Evolutionary conservation across 176 grass and related monocot species (phyloP), one percentile per base, ranked within the genome.

Genomic region (Eragrostis nindensis): DNA sequence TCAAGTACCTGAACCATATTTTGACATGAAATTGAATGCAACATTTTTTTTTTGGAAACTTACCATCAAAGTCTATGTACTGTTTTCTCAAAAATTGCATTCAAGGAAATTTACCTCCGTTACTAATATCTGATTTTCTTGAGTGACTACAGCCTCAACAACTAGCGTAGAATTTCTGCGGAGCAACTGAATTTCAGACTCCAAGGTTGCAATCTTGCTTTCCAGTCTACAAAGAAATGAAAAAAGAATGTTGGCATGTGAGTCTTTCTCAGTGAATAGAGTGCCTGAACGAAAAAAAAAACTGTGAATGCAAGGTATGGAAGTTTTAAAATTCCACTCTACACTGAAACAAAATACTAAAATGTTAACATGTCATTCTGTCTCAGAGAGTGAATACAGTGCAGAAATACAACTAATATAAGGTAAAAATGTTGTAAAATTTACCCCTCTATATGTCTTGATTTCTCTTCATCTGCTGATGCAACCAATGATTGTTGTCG

Each of bases 361-460:
- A 45, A 55, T 45, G 77, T 39, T 67, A 17, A 62, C 39, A 45
- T 57, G 25, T 71, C 10, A 2, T 8, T 75, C 76, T 19, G 63
- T 71, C 24, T 44, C 21, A 54, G 36, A 45, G 5, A 39, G 40
- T 71, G 14, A 43, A 26, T 52, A 30, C 14, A 46, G 40, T 45
- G 29, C 30, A 74, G 30, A 56, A 55, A 5, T 21, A 15, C 45
- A 50, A 78, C 2, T 68, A 68, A 74, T 45, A 22, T 1, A 41
- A 17, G 22, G 44, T 75, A 49, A 82, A 7, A 0, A 30, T 71
- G 53, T 79, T 67, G 48, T 32, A 66, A 25, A 29, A 49, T 26
- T 74, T 92, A 92, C 93, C 87, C 78, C 65, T 92, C 86, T 69
- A 95, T 95, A 61, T 92, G 82, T 83, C 87, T 82, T 73, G 85